phyloP scores from a whole-genome alignment of 768 basidiomycete species.

The Jaapia argillacea region DNA sequence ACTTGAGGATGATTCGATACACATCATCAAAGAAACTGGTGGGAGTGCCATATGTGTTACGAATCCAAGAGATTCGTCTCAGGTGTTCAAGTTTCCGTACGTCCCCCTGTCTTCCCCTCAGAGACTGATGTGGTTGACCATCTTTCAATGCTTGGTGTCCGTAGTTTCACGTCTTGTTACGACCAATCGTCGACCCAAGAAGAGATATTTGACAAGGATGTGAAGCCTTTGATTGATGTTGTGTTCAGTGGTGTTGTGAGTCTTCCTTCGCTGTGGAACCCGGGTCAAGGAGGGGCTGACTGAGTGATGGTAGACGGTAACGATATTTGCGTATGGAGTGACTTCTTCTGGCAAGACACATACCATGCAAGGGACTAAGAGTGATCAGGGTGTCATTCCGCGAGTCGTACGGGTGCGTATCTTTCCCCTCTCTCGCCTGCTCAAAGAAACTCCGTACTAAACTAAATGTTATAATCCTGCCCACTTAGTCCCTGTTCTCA shows the following conservation, averaged over 20 bases:
- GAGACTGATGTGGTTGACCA: background rate
- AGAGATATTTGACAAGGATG: slow-evolving; percentile 68
- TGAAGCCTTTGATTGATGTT: slow-evolving; percentile 68
- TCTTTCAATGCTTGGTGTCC: too few relatives aligned
- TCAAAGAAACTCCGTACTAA: too few relatives aligned
- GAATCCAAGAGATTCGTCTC: slow-evolving; percentile 58
- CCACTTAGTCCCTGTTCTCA: background rate
- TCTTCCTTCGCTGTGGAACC: slow-evolving; percentile 5
- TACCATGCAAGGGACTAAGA: slow-evolving; percentile 78
- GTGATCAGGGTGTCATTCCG: slow-evolving; percentile 80
- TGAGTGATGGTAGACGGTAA: slow-evolving; percentile 48
- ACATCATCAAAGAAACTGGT: slow-evolving; percentile 33
- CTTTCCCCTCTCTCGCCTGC: too few relatives aligned
- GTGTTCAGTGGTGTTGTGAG: slow-evolving; percentile 70
- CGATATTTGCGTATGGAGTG: slow-evolving; percentile 86
- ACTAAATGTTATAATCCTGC: background rate
- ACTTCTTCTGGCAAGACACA: slow-evolving; percentile 89
- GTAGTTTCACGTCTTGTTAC: slow-evolving; percentile 69
- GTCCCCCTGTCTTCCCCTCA: slow-evolving; percentile 12
- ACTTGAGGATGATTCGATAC: slow-evolving; percentile 49
- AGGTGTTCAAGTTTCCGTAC: slow-evolving; percentile 74
- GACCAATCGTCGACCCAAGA: slow-evolving; percentile 61
- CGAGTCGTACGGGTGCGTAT: slow-evolving; percentile 57
- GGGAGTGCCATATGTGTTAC: slow-evolving; percentile 45
- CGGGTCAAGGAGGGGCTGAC: background rate